Evolutionary conservation across 371 early-diverging fungal genomes (phyloP).

Genomic region (Syncephalastrum contaminatum): DNA sequence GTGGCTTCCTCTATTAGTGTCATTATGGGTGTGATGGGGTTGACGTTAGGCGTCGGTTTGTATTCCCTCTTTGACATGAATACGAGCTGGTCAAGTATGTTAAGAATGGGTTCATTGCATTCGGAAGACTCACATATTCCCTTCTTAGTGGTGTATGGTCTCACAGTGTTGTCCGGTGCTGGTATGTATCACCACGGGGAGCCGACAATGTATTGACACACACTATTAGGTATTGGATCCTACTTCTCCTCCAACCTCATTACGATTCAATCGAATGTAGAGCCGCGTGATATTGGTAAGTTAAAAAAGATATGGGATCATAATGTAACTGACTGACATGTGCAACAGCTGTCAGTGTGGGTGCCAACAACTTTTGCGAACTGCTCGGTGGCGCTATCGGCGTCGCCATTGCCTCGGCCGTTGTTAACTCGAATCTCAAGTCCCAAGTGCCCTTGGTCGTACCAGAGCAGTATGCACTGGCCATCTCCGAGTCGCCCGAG

Average conservation of each 20-base stretch:
- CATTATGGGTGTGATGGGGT: slow-evolving; percentile 35
- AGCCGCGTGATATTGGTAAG: slow-evolving; percentile 36
- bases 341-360: slow-evolving; percentile 42
- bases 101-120: background rate
- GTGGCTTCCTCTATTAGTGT: slow-evolving; percentile 17
- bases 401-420: slow-evolving; percentile 42
- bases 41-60: slow-evolving; percentile 36
- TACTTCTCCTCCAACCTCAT: slow-evolving; percentile 45
- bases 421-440: slow-evolving; percentile 31
- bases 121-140: background rate
- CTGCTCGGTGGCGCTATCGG: slow-evolving; percentile 52
- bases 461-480: slow-evolving; percentile 22
- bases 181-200: no score
- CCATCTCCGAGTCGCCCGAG: slow-evolving; percentile 26
- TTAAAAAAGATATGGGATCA: background rate
- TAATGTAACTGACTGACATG: background rate
- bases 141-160: slow-evolving; percentile 31
- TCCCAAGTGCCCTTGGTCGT: slow-evolving; percentile 21
- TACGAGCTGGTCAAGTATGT: slow-evolving; percentile 29
- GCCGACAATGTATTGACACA: no score
- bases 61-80: slow-evolving; percentile 25
- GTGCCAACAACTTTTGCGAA: slow-evolving; percentile 43
- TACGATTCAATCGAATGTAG: slow-evolving; percentile 44
- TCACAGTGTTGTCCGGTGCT: slow-evolving; percentile 35
- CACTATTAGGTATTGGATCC: slow-evolving; percentile 26